Base-by-base conservation (phyloP, 495 filamentous ascomycete species). In the Xylaria castorea region DNA sequence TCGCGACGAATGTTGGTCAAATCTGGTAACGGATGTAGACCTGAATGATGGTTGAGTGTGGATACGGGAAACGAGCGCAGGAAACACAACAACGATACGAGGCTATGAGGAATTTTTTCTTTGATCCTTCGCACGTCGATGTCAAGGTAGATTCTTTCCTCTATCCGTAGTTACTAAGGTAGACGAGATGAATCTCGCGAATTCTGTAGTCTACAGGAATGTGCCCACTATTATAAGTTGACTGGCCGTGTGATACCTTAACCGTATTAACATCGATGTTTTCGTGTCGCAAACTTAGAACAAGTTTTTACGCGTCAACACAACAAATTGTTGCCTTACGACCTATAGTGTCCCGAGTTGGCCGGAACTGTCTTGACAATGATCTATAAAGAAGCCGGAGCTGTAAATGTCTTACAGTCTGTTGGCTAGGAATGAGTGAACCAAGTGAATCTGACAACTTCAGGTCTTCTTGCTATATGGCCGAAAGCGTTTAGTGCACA, bases 21-120 rank as follows among this genome's bases (percentile, higher is more conserved):
- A 46, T 61, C 22, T 51, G 62, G 40, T 48, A 51, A 60, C 34
- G 50, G 32, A 22, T 50, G 48, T 71, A 64, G 46, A 25, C 22
- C n/a, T 38, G 30, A 36, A 57, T 12, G 42, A 48, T 25, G n/a
- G n/a, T 34, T 44, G n/a, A 32, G 46, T 30, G 57, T 64, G 46
- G 69, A 53, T 46, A 25, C 2, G 69, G 60, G 30, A 42, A 53
- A 71, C 11, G 69, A 71, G 48, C 22, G 36, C 12, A 27, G 46
- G 69, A 65, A 42, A 53, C 9, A 27, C 14, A 11, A 50, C 18
- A 27, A 25, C 18, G 18, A 69, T 1, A 22, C 66, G 30, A 50
- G 34, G 36, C 30, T 46, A 42, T 40, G 22, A 34, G 27, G 32
- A 40, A 53, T 32, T 40, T 61, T 46, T 38, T 44, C 34, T 32